phyloP scores from a whole-genome alignment of 2,329 filamentous ascomycete genomes.

The Volutella citrinella region DNA sequence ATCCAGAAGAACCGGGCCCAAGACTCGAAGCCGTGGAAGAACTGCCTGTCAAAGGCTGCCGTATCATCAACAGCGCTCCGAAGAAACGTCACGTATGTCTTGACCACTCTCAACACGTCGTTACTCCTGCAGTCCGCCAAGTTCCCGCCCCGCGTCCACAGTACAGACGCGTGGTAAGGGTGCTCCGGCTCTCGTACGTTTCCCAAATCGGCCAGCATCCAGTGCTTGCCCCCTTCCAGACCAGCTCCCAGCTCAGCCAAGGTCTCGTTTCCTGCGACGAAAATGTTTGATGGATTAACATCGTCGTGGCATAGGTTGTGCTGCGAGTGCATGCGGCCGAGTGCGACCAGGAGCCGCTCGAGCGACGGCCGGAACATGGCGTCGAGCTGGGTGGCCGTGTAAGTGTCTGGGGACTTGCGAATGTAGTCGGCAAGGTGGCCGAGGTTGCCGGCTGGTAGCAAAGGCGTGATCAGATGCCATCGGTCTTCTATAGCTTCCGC shows the following conservation, averaged over 20 bases:
- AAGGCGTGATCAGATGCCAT: slow-evolving; percentile 30
- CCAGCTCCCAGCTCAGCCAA: neutral
- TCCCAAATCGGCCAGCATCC: slow-evolving; percentile 31
- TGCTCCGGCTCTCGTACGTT: slow-evolving; percentile 29
- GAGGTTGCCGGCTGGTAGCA: slow-evolving; percentile 24
- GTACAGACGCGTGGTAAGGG: slow-evolving; percentile 27
- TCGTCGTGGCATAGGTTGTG: slow-evolving; percentile 31
- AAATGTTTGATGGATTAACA: slow-evolving; percentile 31
- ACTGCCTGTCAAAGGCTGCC: slow-evolving; percentile 21
- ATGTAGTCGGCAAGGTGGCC: slow-evolving; percentile 22
- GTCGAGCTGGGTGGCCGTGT: slow-evolving; percentile 26
- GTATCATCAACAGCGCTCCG: slow-evolving; percentile 17
- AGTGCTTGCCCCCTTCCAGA: slow-evolving; percentile 16
- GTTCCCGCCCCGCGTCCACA: slow-evolving; percentile 29
- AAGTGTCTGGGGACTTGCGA: slow-evolving; percentile 6
- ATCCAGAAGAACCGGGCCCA: slow-evolving; percentile 28
- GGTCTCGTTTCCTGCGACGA: slow-evolving; percentile 15
- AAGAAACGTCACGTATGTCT: slow-evolving; percentile 29
- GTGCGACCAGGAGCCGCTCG: slow-evolving; percentile 23
- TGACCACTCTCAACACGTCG: slow-evolving; percentile 29
- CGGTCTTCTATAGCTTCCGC: slow-evolving; percentile 1
- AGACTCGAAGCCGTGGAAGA: slow-evolving; percentile 20
- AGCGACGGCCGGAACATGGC: slow-evolving; percentile 26
- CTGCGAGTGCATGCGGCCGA: slow-evolving; percentile 23
- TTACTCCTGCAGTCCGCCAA: slow-evolving; percentile 30